Percentiles rank a stretch among this genome's conserved stretches.
Evolutionary conservation across 228 moss, liverwort and hornwort genomes (phyloP).

Genomic region (Sphagnum fallax): DNA sequence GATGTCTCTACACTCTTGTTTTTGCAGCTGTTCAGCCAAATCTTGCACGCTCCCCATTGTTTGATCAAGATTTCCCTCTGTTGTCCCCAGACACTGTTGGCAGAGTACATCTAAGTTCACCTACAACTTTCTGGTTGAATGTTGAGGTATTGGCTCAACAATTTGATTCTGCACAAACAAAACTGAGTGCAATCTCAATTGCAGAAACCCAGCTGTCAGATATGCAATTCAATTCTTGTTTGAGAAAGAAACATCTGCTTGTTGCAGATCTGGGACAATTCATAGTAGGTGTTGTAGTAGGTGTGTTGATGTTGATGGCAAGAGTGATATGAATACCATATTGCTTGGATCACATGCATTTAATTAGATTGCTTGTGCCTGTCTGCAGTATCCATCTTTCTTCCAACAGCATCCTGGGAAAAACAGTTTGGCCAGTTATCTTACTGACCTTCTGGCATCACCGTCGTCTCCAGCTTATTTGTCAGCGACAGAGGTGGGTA

Average conservation of each 20-base stretch:
- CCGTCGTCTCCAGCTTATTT: slow-evolving; percentile 8
- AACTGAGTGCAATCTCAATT: no score
- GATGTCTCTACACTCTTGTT: no score
- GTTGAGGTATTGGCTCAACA: slow-evolving; percentile 49
- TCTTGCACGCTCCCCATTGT: slow-evolving; percentile 17
- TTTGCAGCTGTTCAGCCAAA: slow-evolving; percentile 62
- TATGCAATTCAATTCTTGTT: no score
- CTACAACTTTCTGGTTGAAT: slow-evolving; percentile 58
- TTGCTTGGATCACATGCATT: no score
- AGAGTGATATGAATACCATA: no score
- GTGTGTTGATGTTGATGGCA: no score
- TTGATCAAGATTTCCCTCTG: slow-evolving; percentile 8
- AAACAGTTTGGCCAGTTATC: slow-evolving; percentile 39
- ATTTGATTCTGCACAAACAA: no score
- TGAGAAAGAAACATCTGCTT: no score
- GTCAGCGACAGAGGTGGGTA: slow-evolving; percentile 72
- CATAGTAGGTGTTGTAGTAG: no score
- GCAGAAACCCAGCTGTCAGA: no score
- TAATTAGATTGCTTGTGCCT: no score
- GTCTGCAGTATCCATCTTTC: slow-evolving; percentile 61
- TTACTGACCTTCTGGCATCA: slow-evolving; percentile 5
- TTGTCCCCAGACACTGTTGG: slow-evolving; percentile 15
- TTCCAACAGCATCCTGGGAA: slow-evolving; percentile 63
- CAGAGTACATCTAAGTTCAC: rapidly evolving
- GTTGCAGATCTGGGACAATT: no score